Percentiles rank a stretch among this genome's conserved stretches.
These are phyloP conservation scores for Jatropha podagrica DNA, from an alignment of 441 rosid genomes.

Conservation along the genomic window DNA sequence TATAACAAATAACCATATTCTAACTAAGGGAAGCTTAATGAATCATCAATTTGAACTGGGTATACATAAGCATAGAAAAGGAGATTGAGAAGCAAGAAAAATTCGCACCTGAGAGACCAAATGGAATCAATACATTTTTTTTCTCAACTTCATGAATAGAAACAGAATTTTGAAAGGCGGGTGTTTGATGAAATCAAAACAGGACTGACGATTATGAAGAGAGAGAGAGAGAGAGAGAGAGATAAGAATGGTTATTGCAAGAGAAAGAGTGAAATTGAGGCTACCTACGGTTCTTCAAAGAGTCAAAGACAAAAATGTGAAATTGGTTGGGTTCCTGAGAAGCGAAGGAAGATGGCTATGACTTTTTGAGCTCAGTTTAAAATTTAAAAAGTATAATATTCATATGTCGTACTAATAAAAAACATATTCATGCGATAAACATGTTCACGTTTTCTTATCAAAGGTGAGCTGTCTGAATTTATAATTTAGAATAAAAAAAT, in stretches of 20 bases:
- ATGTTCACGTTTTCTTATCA: no score
- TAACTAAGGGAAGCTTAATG: neutral
- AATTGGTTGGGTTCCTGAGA: conserved; percentile 6
- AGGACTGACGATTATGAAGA: neutral
- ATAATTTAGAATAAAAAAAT: no score
- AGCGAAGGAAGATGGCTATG: conserved; percentile 3
- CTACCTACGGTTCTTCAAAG: conserved; percentile 8
- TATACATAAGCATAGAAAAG: neutral
- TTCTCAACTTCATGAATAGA: neutral
- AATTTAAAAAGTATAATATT: no score
- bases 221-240: neutral
- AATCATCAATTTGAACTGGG: conserved; percentile 5
- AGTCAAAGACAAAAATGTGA: conserved; percentile 1
- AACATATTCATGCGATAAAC: no score
- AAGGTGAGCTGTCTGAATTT: no score
- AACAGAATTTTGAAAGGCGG: neutral
- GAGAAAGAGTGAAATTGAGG: no score
- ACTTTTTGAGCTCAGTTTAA: neutral
- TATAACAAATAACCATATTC: neutral
- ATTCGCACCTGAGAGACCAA: conserved; percentile 5
- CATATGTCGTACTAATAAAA: no score
- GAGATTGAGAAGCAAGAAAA: neutral
- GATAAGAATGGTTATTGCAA: neutral
- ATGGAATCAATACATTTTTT: neutral
- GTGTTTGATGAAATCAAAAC: neutral